Evolutionary conservation across 805 yeast species (phyloP).

Genomic region (Saccharomycopsis schoenii): DNA sequence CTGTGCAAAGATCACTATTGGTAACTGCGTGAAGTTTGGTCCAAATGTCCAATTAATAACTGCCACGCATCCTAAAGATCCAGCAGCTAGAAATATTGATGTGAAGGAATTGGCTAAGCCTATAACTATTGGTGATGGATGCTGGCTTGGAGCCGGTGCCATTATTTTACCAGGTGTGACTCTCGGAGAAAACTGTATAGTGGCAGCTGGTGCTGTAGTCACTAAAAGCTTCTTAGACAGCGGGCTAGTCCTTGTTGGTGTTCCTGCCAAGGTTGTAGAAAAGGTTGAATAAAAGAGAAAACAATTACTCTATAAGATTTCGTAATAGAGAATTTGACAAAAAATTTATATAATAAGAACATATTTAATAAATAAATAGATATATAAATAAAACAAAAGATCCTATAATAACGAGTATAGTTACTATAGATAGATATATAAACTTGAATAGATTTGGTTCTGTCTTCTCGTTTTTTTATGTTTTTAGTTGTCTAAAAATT

Average conservation of each 20-base stretch:
- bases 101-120: conserved; percentile 45
- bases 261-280: conserved; percentile 44
- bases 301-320: no score
- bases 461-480: background rate
- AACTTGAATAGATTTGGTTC: no score
- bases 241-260: conserved; percentile 47
- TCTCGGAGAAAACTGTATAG: conserved; percentile 49
- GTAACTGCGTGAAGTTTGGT: conserved; percentile 50
- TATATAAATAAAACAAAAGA: no score
- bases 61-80: conserved; percentile 56
- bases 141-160: conserved; percentile 56
- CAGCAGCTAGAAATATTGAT: conserved; percentile 28
- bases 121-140: conserved; percentile 50
- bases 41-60: conserved; percentile 53
- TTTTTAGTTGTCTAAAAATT: background rate
- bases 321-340: no score
- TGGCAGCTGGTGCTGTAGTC: conserved; percentile 65
- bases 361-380: no score
- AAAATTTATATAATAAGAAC: no score
- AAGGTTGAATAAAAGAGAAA: conserved; percentile 5
- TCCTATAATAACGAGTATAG: no score
- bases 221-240: conserved; percentile 44
- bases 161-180: conserved; percentile 55
- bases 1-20: conserved; percentile 49
- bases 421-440: no score